Evolutionary conservation across 2,329 filamentous ascomycete species (phyloP), one percentile per base, ranked within the genome.

Genomic region (Colletotrichum orbiculare): DNA sequence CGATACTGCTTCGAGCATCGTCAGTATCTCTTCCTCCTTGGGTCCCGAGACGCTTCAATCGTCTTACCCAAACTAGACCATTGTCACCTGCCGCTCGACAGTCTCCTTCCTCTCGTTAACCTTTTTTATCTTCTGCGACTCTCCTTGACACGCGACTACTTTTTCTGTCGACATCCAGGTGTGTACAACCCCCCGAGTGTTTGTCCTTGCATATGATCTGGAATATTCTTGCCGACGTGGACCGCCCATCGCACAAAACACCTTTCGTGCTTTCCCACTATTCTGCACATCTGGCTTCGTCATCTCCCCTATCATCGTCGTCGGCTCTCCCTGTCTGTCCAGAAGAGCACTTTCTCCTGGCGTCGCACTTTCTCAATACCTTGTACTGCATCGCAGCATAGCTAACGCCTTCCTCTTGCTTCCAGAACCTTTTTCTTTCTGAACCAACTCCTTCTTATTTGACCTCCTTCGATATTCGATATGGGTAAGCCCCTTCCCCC

Each of bases 401-500:
- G 61, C 76, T 77, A 69, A 78, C 70, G 49, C 61, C 60, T 62
- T 54, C 63, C 25, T 49, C 52, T 52, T 13, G 48, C 25, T 67
- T 57, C 55, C 57, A 48, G 60, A 76, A 72, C 73, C 56, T 55
- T 68, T 73, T 74, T 17, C 17, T 67, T 64, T 70, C 43, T 56
- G 49, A 52, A 68, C 38, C 54, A 61, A 56, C 57, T 64, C 54
- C 54, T 64, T 61, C 55, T 76, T 71, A 69, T 64, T 68, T 64
- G 68, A 73, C 70, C 65, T 67, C 62, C 73, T 71, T 68, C 71
- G 72, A 69, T 73, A 73, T 74, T 77, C 75, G 73, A 73, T 77
- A 82, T 82, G 80, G 80, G 80, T 82, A 82, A 82, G 80, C 76
- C 74, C 74, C 71, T 71, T 70, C 73, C 70, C 72, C 69, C 60